Evolutionary conservation across 345 rosid genomes (phyloP).

Genomic region (Psidium guajava): DNA sequence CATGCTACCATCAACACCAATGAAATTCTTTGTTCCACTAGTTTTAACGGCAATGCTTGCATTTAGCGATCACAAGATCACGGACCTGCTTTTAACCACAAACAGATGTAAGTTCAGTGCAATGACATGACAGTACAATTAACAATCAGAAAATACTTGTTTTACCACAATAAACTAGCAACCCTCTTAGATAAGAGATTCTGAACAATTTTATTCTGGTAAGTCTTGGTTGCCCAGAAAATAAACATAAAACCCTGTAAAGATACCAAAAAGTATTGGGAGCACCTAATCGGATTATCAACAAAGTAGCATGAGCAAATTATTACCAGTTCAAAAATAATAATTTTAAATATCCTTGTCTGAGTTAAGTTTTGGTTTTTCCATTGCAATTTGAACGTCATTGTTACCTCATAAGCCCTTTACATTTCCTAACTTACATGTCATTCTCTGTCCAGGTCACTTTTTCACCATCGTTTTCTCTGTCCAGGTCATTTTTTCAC

Average conservation of each 20-base stretch:
- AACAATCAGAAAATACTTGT: background rate
- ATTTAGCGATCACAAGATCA: constrained; percentile 73
- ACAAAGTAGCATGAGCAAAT: no score
- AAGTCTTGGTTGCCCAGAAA: no score
- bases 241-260: no score
- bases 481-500: background rate
- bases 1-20: constrained; percentile 97
- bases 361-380: background rate
- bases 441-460: background rate
- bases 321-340: background rate
- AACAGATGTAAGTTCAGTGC: background rate
- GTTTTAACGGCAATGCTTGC: constrained; percentile 94
- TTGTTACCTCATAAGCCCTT: background rate
- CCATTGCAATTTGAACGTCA: no score
- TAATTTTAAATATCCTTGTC: background rate
- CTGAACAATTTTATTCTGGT: background rate
- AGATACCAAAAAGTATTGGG: no score
- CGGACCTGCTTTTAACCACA: constrained; percentile 44
- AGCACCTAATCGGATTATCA: no score
- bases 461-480: no score
- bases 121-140: background rate
- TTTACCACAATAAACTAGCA: background rate
- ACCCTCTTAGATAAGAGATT: background rate
- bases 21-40: constrained; percentile 83
- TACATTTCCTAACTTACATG: background rate